Evolutionary conservation across 306 rosid genomes (phyloP), one percentile per base, ranked within the genome.

Genomic region (Delonix regia): DNA sequence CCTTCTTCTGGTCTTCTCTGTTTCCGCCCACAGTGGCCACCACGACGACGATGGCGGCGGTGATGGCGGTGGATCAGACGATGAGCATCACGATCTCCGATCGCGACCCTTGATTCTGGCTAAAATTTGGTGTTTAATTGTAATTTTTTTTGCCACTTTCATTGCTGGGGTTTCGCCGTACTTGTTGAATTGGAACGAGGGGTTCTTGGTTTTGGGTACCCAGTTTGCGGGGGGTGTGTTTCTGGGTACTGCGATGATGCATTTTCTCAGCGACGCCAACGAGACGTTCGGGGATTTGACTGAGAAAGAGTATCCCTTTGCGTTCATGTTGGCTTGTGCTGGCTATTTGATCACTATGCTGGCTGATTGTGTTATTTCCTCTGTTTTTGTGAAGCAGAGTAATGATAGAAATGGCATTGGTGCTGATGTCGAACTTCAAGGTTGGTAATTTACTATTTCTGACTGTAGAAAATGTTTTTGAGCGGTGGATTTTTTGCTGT

Each of bases 221-320:
- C 98, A 89, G 75, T 91, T 93, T 28, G 90, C 97, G 0, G 98
- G 93, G 0, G 93, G 93, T 0, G 97, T 91, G 72, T 93, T 91
- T 73, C 19, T 93, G 64, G 97, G 93, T 3, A 93, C 98, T 14
- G 90, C 97, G 2, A 79, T 93, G 86, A 93, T 93, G 89, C 97
- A 93, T 82, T 91, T 93, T 78, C 86, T 89, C 7, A 85, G 88
- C 8, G 98, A 93, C 45, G 92, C 97, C 2, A 86, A 88, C 9
- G 82, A 78, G 81, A 87, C 84, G 33, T 93, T 93, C 57, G 73
- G 7, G 75, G 89, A 82, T 41, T 85, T 93, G 88, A 93, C 93
- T 0, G 0, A 55, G 1, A 83, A 76, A 42, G 71, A 83, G 41
- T 93, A 90, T 51, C 97, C 97, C 1, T 93, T 89, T 39, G 98